These are phyloP conservation scores for Clonostachys rosea DNA, from an alignment of 2,329 filamentous ascomycete genomes.

Conservation along the genomic window DNA sequence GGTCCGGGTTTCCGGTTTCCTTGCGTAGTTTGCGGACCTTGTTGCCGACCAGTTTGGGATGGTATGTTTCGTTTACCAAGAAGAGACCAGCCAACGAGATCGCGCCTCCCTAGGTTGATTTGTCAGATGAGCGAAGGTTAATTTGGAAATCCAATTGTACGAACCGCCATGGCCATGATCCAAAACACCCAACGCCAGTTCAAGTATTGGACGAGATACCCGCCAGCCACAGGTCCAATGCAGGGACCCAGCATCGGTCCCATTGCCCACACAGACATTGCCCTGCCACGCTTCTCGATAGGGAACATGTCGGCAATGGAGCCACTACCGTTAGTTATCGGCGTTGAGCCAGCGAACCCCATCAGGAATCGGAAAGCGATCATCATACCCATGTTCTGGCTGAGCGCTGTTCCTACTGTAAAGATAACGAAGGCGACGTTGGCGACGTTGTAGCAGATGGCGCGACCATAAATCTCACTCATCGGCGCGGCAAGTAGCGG, in stretches of 20 bases:
- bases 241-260: constrained; percentile 37
- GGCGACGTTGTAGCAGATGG: constrained; percentile 34
- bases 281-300: constrained; percentile 28
- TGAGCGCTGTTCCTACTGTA: constrained; percentile 30
- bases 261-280: constrained; percentile 51
- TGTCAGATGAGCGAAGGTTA: neutral
- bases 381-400: constrained; percentile 29
- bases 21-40: constrained; percentile 28
- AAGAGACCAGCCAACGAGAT: constrained; percentile 21
- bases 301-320: constrained; percentile 32
- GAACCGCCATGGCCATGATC: constrained; percentile 49
- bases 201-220: constrained; percentile 56
- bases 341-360: constrained; percentile 46
- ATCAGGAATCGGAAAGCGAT: constrained; percentile 45
- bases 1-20: constrained; percentile 22
- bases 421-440: constrained; percentile 29
- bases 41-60: constrained; percentile 23
- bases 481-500: constrained; percentile 41
- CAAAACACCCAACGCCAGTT: constrained; percentile 61
- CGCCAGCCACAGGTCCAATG: constrained; percentile 37
- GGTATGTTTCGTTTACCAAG: constrained; percentile 28
- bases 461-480: constrained; percentile 41
- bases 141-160: neutral
- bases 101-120: constrained; percentile 12
- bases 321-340: constrained; percentile 49